Percentiles rank a stretch among this genome's conserved stretches.
phyloP scores from a whole-genome alignment of 2,329 filamentous ascomycete genomes.

The Colletotrichum nymphaeae region DNA sequence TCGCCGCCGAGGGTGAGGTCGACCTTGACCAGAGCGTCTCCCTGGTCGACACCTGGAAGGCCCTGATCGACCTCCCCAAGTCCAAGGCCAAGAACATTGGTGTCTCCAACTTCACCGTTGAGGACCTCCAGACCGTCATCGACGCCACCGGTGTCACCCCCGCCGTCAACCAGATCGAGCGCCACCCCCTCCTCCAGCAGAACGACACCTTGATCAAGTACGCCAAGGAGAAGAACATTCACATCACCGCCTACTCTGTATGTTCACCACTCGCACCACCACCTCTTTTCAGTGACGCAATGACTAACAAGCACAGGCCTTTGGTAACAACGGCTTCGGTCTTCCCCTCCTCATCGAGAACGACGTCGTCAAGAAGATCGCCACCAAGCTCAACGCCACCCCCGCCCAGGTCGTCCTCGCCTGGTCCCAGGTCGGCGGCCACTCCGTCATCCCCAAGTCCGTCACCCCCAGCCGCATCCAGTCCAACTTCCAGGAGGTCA shows the following conservation, averaged over 20 bases:
- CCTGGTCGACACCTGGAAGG: conserved; percentile 58
- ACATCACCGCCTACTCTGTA: conserved; percentile 73
- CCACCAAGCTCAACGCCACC: conserved; percentile 57
- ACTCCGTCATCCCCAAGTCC: conserved; percentile 81
- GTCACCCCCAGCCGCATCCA: conserved; percentile 76
- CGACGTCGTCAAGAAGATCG: conserved; percentile 65
- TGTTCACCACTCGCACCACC: not conserved
- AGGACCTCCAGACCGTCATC: conserved; percentile 61
- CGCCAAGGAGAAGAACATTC: conserved; percentile 71
- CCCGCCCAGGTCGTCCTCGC: conserved; percentile 62
- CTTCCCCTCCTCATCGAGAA: conserved; percentile 68
- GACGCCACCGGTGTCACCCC: conserved; percentile 66
- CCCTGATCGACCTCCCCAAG: conserved; percentile 67
- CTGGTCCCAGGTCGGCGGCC: conserved; percentile 70
- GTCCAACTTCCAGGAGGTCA: conserved; percentile 76
- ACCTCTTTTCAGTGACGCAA: not conserved
- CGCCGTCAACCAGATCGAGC: conserved; percentile 77
- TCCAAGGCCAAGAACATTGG: conserved; percentile 75
- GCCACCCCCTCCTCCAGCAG: conserved; percentile 72
- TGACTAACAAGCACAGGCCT: conserved; percentile 40
- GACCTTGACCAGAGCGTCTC: conserved; percentile 57
- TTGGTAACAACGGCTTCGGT: conserved; percentile 58
- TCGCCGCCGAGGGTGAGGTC: conserved; percentile 45
- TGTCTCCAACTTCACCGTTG: conserved; percentile 79
- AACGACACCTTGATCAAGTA: conserved; percentile 69